A percentile compares a stretch with the other conserved stretches of the same genome.
Evolutionary conservation across 2,329 filamentous ascomycete genomes (phyloP).

Genomic region (Seiridium cupressi): DNA sequence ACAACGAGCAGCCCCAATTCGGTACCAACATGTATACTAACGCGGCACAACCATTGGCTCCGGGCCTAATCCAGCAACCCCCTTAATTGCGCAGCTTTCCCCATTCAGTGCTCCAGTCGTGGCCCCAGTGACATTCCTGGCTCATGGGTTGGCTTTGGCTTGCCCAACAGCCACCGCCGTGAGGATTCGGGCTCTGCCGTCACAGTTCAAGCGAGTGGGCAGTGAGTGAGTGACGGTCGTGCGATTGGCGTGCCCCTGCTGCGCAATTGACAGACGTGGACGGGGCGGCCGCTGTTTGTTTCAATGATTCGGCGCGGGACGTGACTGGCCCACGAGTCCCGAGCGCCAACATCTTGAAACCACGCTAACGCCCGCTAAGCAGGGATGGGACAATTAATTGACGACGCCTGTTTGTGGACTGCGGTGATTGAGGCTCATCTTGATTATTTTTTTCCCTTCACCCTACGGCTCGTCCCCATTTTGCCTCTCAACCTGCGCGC

Average conservation of each 20-base stretch:
- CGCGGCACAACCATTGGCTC: conserved; percentile 1
- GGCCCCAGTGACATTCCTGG: not conserved
- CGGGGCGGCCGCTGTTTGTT: not conserved
- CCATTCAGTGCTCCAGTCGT: not conserved
- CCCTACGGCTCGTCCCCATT: not conserved
- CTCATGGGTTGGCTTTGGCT: not conserved
- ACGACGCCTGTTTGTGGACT: conserved; percentile 2
- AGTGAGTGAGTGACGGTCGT: not conserved
- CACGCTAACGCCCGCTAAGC: not conserved
- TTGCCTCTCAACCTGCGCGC: not conserved
- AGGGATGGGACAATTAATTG: conserved; percentile 1
- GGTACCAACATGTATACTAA: not conserved
- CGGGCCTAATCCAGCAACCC: conserved; percentile 1
- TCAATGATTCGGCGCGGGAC: not conserved
- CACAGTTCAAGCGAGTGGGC: too few relatives aligned
- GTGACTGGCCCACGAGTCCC: not conserved
- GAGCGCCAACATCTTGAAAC: conserved; percentile 1
- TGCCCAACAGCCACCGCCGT: not conserved
- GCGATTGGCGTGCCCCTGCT: not conserved
- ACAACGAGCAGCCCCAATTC: too few relatives aligned
- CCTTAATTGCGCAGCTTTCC: conserved; percentile 4
- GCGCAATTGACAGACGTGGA: not conserved
- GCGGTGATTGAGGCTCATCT: conserved; percentile 4
- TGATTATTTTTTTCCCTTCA: not conserved
- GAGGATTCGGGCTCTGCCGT: too few relatives aligned